Evolutionary conservation across 2,329 filamentous ascomycete genomes (phyloP).

Genomic region (Leptosphaerulina australis): DNA sequence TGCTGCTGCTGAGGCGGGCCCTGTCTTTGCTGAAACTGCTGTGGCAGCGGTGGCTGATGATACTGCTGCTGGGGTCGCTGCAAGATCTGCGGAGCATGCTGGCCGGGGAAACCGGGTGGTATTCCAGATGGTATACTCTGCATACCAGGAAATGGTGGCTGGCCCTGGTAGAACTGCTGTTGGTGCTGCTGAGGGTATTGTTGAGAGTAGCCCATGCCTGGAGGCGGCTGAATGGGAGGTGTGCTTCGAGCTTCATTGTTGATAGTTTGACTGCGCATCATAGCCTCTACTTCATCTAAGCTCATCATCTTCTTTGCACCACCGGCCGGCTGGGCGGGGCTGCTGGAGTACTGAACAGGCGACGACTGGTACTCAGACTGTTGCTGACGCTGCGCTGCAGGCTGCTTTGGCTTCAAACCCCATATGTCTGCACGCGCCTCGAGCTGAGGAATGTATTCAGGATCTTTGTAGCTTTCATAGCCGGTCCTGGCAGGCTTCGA

Average conservation of each 20-base stretch:
- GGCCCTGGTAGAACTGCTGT: slow-evolving; percentile 39
- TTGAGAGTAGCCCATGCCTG: slow-evolving; percentile 28
- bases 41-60: slow-evolving; percentile 47
- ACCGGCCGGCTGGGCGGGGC: slow-evolving; percentile 29
- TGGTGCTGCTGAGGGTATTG: slow-evolving; percentile 16
- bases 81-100: slow-evolving; percentile 56
- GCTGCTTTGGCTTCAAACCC: slow-evolving; percentile 72
- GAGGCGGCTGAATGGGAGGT: slow-evolving; percentile 35
- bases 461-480: slow-evolving; percentile 88
- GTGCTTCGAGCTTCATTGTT: slow-evolving; percentile 24
- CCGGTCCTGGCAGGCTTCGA: slow-evolving; percentile 74
- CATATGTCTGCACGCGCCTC: slow-evolving; percentile 93
- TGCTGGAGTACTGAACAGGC: slow-evolving; percentile 23
- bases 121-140: slow-evolving; percentile 15
- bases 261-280: slow-evolving; percentile 76
- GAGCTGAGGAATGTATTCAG: slow-evolving; percentile 84
- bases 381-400: slow-evolving; percentile 44
- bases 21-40: slow-evolving; percentile 39
- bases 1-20: slow-evolving; percentile 42
- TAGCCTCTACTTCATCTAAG: slow-evolving; percentile 93
- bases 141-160: slow-evolving; percentile 42
- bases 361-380: slow-evolving; percentile 30
- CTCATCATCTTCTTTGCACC: slow-evolving; percentile 81
- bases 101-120: slow-evolving; percentile 47
- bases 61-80: slow-evolving; percentile 55